A percentile compares a stretch with the other conserved stretches of the same genome.
These are phyloP conservation scores for Penicillium concentricum DNA, from an alignment of 2,329 filamentous ascomycete species.

Conservation along the genomic window DNA sequence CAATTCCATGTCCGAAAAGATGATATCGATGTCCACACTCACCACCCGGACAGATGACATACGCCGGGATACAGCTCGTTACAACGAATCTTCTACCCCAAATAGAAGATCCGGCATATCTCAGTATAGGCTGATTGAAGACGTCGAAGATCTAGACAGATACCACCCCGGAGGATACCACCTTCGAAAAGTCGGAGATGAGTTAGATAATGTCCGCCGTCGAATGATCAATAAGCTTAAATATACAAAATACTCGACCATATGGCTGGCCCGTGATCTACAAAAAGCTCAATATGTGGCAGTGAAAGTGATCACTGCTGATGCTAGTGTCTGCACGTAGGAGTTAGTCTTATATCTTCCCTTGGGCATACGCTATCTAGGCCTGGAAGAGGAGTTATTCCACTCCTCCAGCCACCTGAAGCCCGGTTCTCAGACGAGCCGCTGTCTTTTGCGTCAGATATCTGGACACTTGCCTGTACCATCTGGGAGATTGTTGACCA, in stretches of 20 bases:
- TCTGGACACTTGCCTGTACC: conserved; percentile 40
- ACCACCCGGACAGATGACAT: no score
- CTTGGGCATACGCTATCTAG: conserved; percentile 2
- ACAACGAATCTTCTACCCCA: not conserved
- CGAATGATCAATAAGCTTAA: conserved; percentile 17
- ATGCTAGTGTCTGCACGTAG: conserved; percentile 14
- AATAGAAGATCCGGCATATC: not conserved
- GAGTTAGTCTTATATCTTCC: conserved; percentile 13
- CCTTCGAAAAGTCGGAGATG: conserved; percentile 10
- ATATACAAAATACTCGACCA: conserved; percentile 29
- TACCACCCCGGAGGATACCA: conserved; percentile 15
- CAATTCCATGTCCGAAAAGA: not conserved
- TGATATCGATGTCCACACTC: not conserved
- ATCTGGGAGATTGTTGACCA: conserved; percentile 39
- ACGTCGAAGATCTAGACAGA: conserved; percentile 11
- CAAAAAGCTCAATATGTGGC: conserved; percentile 29
- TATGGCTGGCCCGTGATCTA: conserved; percentile 36
- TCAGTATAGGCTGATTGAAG: conserved; percentile 5
- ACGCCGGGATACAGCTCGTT: not conserved
- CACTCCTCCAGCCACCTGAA: conserved; percentile 34
- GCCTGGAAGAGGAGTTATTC: conserved; percentile 16
- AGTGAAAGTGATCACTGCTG: conserved; percentile 35
- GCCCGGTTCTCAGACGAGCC: conserved; percentile 33
- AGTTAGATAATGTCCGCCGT: conserved; percentile 12
- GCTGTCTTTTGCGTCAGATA: conserved; percentile 38